A percentile compares a stretch with the other conserved stretches of the same genome.
Conservation (phyloP, 345 rosid genomes). For the Hypericum androsaemum region DNA sequence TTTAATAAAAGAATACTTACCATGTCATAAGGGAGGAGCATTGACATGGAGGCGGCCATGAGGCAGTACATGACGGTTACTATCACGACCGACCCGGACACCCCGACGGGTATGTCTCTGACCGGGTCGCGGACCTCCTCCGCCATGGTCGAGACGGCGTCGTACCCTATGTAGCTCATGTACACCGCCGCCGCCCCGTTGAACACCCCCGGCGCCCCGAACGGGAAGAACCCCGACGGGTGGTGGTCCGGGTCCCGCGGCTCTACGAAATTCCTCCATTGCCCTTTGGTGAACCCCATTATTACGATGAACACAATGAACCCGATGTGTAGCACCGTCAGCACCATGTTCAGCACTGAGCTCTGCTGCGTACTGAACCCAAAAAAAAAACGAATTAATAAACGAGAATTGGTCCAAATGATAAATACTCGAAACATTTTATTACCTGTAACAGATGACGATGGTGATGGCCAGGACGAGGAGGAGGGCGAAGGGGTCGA, state of each 20-base stretch:
- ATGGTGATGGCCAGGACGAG: conserved; percentile 50
- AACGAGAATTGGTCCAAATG: background rate
- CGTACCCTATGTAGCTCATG: conserved; percentile 86
- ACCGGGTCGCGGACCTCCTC: conserved; percentile 81
- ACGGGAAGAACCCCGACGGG: conserved; percentile 68
- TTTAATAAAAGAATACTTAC: conserved; percentile 15
- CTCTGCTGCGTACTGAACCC: conserved; percentile 54
- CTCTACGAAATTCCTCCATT: conserved; percentile 42
- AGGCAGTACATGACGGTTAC: conserved; percentile 80
- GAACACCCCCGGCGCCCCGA: conserved; percentile 65
- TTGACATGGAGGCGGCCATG: conserved; percentile 93
- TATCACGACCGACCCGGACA: conserved; percentile 66
- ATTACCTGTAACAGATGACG: conserved; percentile 57
- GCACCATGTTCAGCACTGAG: conserved; percentile 62
- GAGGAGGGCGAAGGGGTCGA: conserved; percentile 52
- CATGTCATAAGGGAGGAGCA: conserved; percentile 79
- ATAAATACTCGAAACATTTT: background rate
- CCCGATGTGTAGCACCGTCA: conserved; percentile 61
- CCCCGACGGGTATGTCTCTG: conserved; percentile 80
- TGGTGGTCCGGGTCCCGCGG: conserved; percentile 32
- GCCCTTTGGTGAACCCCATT: conserved; percentile 71
- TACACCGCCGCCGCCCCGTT: conserved; percentile 80
- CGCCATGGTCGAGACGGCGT: conserved; percentile 91
- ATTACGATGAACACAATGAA: conserved; percentile 65
- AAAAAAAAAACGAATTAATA: background rate